Evolutionary conservation across 2,329 filamentous ascomycete genomes (phyloP).

Genomic region (Aspergillus tanneri): DNA sequence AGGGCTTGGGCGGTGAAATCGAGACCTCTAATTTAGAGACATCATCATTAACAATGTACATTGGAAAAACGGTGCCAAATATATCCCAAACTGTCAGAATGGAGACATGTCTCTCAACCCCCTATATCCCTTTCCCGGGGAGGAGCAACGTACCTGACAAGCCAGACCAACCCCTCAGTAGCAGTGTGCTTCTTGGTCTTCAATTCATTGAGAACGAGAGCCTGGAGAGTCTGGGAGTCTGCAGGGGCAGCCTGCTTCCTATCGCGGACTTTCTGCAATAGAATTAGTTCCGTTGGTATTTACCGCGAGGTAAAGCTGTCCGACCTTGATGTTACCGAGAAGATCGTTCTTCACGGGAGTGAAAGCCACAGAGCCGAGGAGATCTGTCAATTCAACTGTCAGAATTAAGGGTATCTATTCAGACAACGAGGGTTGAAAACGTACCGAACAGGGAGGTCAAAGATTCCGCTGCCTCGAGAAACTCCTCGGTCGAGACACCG

Average conservation of each 20-base stretch:
- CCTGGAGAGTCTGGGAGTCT: conserved; percentile 81
- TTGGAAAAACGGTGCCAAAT: not conserved
- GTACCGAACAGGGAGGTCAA: conserved; percentile 83
- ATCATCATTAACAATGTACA: conserved; percentile 3
- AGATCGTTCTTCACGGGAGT: conserved; percentile 89
- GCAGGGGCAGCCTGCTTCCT: conserved; percentile 74
- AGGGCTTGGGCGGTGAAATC: conserved; percentile 90
- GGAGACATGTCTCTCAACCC: not conserved
- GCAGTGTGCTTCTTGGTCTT: conserved; percentile 86
- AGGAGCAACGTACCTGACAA: conserved; percentile 63
- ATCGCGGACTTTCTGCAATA: conserved; percentile 76
- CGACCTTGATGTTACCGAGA: conserved; percentile 83
- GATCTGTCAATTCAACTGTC: conserved; percentile 44
- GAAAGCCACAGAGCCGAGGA: conserved; percentile 71
- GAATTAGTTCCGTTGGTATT: conserved; percentile 12
- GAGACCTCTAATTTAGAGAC: conserved; percentile 63
- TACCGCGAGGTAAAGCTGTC: conserved; percentile 17
- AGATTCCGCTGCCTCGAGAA: conserved; percentile 86
- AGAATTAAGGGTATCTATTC: not conserved
- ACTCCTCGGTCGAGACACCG: conserved; percentile 78
- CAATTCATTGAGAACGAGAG: conserved; percentile 80
- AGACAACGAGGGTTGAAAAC: conserved; percentile 13
- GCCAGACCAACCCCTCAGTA: conserved; percentile 87
- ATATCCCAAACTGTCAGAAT: conserved; percentile 4
- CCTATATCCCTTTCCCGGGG: not conserved